A percentile compares a stretch with the other conserved stretches of the same genome.
These are phyloP conservation scores for Entomophthora muscae DNA, from an alignment of 371 early-diverging fungal species.

Conservation along the genomic window DNA sequence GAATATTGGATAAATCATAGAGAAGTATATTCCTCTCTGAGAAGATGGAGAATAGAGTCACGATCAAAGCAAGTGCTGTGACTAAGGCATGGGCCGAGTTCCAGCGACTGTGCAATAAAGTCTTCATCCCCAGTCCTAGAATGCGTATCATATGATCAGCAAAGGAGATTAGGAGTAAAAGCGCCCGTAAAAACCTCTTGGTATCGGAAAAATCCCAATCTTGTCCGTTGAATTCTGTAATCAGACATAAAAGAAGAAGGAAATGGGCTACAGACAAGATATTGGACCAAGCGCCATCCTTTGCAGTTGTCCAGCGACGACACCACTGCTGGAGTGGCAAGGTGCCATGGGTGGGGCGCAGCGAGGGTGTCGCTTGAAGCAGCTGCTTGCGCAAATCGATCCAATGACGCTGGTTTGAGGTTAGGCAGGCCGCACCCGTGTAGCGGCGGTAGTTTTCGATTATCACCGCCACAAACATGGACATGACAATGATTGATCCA, in stretches of 20 bases:
- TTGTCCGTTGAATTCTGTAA: too few species aligned
- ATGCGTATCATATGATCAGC: too few species aligned
- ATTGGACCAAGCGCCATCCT: conserved; percentile 22
- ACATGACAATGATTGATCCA: conserved; percentile 39
- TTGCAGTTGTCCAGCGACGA: conserved; percentile 24
- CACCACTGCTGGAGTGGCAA: conserved; percentile 22
- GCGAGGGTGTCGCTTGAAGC: conserved; percentile 34
- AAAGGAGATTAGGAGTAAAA: too few species aligned
- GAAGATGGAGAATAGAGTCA: too few species aligned
- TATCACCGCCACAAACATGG: conserved; percentile 46
- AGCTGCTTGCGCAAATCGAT: too few species aligned
- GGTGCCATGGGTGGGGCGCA: conserved; percentile 20
- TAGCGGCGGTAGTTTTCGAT: conserved; percentile 40
- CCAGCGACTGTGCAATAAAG: too few species aligned
- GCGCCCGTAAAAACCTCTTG: too few species aligned
- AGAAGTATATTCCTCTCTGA: conserved; percentile 29
- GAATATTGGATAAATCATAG: conserved; percentile 14
- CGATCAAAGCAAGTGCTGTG: too few species aligned
- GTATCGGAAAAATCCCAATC: too few species aligned
- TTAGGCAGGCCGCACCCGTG: conserved; percentile 41
- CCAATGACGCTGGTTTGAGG: too few species aligned
- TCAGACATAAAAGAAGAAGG: conserved; percentile 28
- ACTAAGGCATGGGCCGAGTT: too few species aligned
- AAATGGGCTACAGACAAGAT: conserved; percentile 26
- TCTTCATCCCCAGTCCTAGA: too few species aligned